Percentiles rank a stretch among this genome's conserved stretches.
These are phyloP conservation scores for Diaporthe sp. DNA, from an alignment of 2,329 filamentous ascomycete species.

Conservation along the genomic window DNA sequence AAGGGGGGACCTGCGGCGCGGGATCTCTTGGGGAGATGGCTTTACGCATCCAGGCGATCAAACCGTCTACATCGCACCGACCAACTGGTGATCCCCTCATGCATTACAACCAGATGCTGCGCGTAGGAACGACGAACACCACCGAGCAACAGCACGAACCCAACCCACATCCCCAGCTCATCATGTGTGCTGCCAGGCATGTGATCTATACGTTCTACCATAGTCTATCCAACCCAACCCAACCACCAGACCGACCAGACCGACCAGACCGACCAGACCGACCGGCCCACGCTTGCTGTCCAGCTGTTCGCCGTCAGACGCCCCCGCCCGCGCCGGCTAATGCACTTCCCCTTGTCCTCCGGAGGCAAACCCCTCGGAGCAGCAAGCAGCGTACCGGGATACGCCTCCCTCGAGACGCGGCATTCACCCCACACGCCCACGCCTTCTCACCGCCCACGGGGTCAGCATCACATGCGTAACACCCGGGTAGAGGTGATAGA, in stretches of 20 bases:
- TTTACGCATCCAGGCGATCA: neutral
- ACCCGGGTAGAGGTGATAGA: neutral
- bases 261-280: neutral
- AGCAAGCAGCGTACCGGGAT: neutral
- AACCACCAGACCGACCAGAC: neutral
- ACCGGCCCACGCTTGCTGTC: neutral
- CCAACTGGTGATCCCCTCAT: no score
- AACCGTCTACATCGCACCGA: neutral
- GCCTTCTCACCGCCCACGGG: conserved; percentile 10
- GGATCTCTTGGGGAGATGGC: neutral
- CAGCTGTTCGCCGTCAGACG: neutral
- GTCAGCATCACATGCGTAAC: neutral
- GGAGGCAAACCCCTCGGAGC: conserved; percentile 3
- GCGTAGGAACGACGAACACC: neutral
- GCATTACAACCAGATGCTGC: neutral
- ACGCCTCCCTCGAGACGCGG: neutral
- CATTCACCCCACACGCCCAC: neutral
- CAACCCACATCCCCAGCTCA: neutral
- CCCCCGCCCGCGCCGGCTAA: conserved; percentile 5
- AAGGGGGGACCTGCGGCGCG: neutral
- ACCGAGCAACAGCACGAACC: neutral
- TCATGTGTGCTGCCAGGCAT: conserved; percentile 7
- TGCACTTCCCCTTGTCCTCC: neutral
- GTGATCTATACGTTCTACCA: neutral
- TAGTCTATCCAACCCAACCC: neutral